phyloP scores from a whole-genome alignment of 176 grass and related monocot species.

The Cenchrus americanus region DNA sequence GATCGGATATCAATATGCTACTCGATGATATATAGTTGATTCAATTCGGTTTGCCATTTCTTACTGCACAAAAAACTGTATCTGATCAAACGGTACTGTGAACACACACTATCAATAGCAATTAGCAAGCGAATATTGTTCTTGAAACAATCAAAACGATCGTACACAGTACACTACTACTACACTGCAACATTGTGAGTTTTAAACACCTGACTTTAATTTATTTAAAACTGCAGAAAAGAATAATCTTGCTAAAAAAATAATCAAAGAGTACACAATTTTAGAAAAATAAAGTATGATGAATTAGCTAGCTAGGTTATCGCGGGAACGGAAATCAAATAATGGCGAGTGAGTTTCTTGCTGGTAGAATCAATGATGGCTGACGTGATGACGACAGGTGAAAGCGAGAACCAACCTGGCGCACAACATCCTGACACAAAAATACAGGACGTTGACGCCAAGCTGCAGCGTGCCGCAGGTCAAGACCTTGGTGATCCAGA shows the following conservation, averaged over 20 bases:
- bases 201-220: neutral
- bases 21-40: neutral
- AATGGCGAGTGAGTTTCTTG: neutral
- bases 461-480: constrained; percentile 14
- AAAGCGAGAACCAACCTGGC: neutral
- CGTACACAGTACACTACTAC: neutral
- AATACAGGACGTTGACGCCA: neutral
- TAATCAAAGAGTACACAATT: neutral
- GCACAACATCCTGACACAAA: neutral
- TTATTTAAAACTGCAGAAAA: neutral
- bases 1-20: neutral
- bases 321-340: neutral
- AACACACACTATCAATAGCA: neutral
- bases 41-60: neutral
- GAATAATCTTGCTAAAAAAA: neutral
- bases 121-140: neutral
- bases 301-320: neutral
- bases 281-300: no score
- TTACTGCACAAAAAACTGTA: constrained; percentile 3
- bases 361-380: neutral
- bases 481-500: constrained; percentile 27
- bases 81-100: neutral
- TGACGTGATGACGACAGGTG: neutral
- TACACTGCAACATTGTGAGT: neutral
- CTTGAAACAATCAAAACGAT: neutral